Evolutionary conservation across 2,329 filamentous ascomycete genomes (phyloP).

Genomic region (Ambrosiella cleistominuta): DNA sequence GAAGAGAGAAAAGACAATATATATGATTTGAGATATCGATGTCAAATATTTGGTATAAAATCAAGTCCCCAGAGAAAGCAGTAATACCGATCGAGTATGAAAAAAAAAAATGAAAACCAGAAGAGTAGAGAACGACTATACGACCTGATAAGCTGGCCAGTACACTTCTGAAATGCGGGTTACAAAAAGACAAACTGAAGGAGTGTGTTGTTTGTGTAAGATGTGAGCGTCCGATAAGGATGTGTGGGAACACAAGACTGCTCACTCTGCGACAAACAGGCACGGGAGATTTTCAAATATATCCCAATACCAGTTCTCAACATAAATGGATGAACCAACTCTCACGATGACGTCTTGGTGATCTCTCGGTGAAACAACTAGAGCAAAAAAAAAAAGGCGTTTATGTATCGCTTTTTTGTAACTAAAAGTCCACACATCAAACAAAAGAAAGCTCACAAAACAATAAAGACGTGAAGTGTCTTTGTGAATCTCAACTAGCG

Average conservation of each 20-base stretch:
- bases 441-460: neutral
- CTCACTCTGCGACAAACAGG: neutral
- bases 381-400: neutral
- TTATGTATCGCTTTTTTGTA: neutral
- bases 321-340: neutral
- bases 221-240: neutral
- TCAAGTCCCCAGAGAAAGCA: neutral
- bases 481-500: no score
- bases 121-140: neutral
- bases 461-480: neutral
- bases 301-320: neutral
- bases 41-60: neutral
- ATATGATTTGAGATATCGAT: neutral
- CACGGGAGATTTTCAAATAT: neutral
- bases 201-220: neutral
- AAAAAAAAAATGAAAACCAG: neutral
- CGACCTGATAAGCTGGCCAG: neutral
- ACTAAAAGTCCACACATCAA: neutral
- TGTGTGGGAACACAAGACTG: neutral
- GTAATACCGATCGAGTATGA: slow-evolving; percentile 2
- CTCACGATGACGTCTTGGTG: neutral
- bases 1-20: slow-evolving; percentile 4
- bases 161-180: neutral
- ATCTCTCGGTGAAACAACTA: neutral
- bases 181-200: neutral